These are phyloP conservation scores for Miscanthus lutarioriparius DNA, from an alignment of 176 grass and related monocot species.

Conservation along the genomic window DNA sequence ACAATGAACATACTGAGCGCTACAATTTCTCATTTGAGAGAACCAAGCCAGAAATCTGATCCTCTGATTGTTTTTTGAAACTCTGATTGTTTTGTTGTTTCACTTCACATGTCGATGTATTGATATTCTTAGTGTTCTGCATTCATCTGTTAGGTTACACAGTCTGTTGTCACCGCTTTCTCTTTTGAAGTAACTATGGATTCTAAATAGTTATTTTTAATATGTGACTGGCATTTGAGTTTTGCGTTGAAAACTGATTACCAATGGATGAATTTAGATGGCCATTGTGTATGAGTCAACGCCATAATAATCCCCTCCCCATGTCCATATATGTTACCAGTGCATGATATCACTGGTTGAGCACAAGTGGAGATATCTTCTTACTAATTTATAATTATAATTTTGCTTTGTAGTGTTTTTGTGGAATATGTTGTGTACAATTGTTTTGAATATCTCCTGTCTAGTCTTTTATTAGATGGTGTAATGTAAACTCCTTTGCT, in stretches of 20 bases:
- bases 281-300: conserved; percentile 42
- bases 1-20: conserved; percentile 53
- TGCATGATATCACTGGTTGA: not conserved
- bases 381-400: not conserved
- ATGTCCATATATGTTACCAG: not conserved
- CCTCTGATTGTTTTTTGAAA: not conserved
- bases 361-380: conserved; percentile 7
- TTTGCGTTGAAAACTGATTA: conserved; percentile 31
- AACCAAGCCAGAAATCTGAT: conserved; percentile 60
- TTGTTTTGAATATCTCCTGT: not conserved
- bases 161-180: not conserved
- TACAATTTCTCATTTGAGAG: conserved; percentile 43
- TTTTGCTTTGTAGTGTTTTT: not conserved
- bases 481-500: not conserved
- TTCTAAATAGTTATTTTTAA: not conserved
- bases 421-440: no score
- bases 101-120: not conserved
- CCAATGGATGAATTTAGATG: conserved; percentile 9
- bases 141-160: no score
- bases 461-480: not conserved
- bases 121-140: not conserved
- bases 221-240: not conserved
- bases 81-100: not conserved
- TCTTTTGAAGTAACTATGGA: not conserved
- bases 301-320: not conserved